Evolutionary conservation across 2,329 filamentous ascomycete species (phyloP).

Genomic region (Aotearoamyces nothofagi): DNA sequence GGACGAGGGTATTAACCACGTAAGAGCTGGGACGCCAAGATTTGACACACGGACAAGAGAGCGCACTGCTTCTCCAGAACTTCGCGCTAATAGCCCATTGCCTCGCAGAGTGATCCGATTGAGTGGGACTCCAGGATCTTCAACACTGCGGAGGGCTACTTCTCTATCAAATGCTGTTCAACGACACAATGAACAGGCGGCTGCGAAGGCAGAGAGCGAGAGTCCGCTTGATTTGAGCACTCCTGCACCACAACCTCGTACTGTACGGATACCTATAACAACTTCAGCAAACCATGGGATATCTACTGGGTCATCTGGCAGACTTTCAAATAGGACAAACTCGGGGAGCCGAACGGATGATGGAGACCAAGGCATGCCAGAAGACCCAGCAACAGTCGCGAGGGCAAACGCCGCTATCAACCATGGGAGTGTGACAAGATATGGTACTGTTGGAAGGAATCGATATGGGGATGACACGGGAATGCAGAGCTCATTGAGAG

Average conservation of each 20-base stretch:
- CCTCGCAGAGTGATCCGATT: slow-evolving; percentile 17
- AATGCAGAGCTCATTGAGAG: slow-evolving; percentile 57
- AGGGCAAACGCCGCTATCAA: slow-evolving; percentile 30
- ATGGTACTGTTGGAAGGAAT: slow-evolving; percentile 30
- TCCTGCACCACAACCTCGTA: slow-evolving; percentile 16
- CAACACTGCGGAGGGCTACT: slow-evolving; percentile 12
- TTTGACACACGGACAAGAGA: slow-evolving; percentile 2
- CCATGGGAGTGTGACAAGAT: slow-evolving; percentile 37
- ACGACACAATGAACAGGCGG: slow-evolving; percentile 8
- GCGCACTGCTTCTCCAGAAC: slow-evolving; percentile 6
- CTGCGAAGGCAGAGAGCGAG: slow-evolving; percentile 13
- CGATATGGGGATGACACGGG: slow-evolving; percentile 47
- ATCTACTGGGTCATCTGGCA: slow-evolving; percentile 16
- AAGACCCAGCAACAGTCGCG: slow-evolving; percentile 29
- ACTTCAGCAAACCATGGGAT: slow-evolving; percentile 11
- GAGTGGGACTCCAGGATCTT: slow-evolving; percentile 17
- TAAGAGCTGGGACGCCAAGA: slow-evolving; percentile 8
- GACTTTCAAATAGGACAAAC: slow-evolving; percentile 10
- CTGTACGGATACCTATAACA: slow-evolving; percentile 14
- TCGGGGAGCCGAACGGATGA: slow-evolving; percentile 11
- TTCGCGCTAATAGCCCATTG: slow-evolving; percentile 13
- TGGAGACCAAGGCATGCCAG: slow-evolving; percentile 10
- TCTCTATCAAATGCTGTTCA: slow-evolving; percentile 15
- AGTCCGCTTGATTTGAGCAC: slow-evolving; percentile 17
- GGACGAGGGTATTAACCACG: slow-evolving; percentile 5